These are phyloP conservation scores for Phascolomyces articulosus DNA, from an alignment of 371 early-diverging fungal genomes.

Conservation along the genomic window DNA sequence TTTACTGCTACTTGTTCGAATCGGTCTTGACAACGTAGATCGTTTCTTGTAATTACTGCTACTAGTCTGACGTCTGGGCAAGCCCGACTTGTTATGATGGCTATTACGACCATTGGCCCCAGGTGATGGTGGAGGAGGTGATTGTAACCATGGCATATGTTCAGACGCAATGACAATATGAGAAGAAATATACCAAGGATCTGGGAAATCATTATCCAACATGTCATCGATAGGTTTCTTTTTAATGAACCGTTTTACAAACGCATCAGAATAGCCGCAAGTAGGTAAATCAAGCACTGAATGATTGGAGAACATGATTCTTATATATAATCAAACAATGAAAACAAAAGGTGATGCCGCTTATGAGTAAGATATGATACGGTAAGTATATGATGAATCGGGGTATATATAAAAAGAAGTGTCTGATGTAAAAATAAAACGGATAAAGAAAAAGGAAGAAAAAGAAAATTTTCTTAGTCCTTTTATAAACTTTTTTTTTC, in stretches of 20 bases:
- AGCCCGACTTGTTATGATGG: not conserved
- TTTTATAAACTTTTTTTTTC: too few relatives aligned
- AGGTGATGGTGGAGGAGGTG: not conserved
- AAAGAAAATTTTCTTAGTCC: not conserved
- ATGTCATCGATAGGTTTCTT: slow-evolving; percentile 21
- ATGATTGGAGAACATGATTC: slow-evolving; percentile 15
- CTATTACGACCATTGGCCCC: not conserved
- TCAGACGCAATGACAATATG: slow-evolving; percentile 11
- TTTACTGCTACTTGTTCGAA: not conserved
- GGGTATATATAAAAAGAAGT: not conserved
- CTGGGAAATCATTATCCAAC: slow-evolving; percentile 15
- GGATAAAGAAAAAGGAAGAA: not conserved
- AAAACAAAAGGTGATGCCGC: too few relatives aligned
- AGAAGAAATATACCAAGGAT: slow-evolving; percentile 18
- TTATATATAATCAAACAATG: too few relatives aligned
- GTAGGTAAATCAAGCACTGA: slow-evolving; percentile 18
- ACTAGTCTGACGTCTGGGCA: not conserved
- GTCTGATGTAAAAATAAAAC: too few relatives aligned
- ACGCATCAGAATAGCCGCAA: slow-evolving; percentile 3
- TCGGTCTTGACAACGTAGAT: not conserved
- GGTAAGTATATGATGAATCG: too few relatives aligned
- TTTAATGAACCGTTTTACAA: slow-evolving; percentile 18
- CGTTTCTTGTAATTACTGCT: not conserved
- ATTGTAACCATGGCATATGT: slow-evolving; percentile 13
- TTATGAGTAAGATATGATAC: too few relatives aligned